A percentile compares a stretch with the other conserved stretches of the same genome.
These are phyloP conservation scores for Coemansia sp. DNA, from an alignment of 192 early-diverging fungal genomes.

Conservation along the genomic window DNA sequence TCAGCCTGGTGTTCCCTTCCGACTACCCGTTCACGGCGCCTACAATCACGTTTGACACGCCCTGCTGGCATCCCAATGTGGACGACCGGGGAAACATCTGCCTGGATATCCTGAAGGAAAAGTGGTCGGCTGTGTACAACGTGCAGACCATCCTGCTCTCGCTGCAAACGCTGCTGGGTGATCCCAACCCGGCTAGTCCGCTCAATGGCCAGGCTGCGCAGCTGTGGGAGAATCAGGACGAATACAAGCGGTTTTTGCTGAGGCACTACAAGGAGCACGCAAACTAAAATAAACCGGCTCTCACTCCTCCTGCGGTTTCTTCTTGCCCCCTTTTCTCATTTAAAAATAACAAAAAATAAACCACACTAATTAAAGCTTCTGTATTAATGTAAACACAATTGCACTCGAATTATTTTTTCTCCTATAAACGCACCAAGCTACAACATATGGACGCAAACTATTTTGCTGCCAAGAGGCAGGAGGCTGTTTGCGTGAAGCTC, in stretches of 20 bases:
- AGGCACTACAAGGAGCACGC: conserved; percentile 50
- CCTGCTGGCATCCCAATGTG: conserved; percentile 96
- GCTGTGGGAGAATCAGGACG: conserved; percentile 61
- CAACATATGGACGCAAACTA: conserved; percentile 3
- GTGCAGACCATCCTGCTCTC: conserved; percentile 93
- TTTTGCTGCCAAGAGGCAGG: not conserved
- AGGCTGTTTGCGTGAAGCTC: not conserved
- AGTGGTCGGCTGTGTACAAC: conserved; percentile 95
- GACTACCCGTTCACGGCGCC: conserved; percentile 92
- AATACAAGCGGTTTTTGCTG: conserved; percentile 46
- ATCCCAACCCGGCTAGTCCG: conserved; percentile 90
- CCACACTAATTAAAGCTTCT: no score
- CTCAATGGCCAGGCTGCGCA: conserved; percentile 95
- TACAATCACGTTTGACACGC: conserved; percentile 78
- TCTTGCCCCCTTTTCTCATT: no score
- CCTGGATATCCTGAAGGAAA: conserved; percentile 89
- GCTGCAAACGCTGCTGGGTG: conserved; percentile 89
- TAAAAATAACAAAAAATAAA: not conserved
- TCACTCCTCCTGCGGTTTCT: no score
- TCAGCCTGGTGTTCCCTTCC: conserved; percentile 63
- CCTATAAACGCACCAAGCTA: no score
- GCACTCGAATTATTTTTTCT: not conserved
- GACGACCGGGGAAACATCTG: conserved; percentile 90
- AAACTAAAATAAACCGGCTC: no score
- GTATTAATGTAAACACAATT: no score